Evolutionary conservation across 306 rosid species (phyloP).

Genomic region (Dryas drummondii): DNA sequence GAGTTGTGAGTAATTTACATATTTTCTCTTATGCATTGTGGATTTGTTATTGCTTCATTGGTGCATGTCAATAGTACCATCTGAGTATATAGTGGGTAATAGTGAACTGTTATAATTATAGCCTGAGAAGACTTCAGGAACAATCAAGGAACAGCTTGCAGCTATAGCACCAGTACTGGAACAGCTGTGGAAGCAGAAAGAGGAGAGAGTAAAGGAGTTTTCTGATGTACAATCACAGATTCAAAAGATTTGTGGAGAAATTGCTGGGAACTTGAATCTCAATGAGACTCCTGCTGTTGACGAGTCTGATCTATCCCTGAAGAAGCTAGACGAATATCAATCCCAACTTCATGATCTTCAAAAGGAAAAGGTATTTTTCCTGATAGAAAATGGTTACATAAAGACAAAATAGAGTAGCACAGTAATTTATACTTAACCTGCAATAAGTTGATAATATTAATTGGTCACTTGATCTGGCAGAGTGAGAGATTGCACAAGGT

Average conservation of each 20-base stretch:
- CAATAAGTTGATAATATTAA: constrained; percentile 21
- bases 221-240: constrained; percentile 85
- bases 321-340: constrained; percentile 83
- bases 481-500: constrained; percentile 86
- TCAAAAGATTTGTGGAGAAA: constrained; percentile 92
- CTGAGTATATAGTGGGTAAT: not conserved
- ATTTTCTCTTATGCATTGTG: not conserved
- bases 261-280: constrained; percentile 64
- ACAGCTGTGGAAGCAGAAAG: constrained; percentile 86
- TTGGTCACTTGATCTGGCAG: constrained; percentile 48
- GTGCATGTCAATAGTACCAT: not conserved
- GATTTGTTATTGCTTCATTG: not conserved
- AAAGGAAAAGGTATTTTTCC: constrained; percentile 73
- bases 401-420: constrained; percentile 2
- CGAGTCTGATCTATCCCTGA: constrained; percentile 78
- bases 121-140: constrained; percentile 56
- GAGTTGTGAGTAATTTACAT: constrained; percentile 32
- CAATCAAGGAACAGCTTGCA: constrained; percentile 66
- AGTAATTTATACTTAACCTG: constrained; percentile 10
- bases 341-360: constrained; percentile 94
- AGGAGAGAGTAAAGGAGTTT: constrained; percentile 85
- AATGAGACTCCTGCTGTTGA: constrained; percentile 61
- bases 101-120: constrained; percentile 20
- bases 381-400: constrained; percentile 16
- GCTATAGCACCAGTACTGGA: constrained; percentile 92